Percentiles rank a stretch among this genome's conserved stretches.
These are phyloP conservation scores for Vitis cinerea DNA, from an alignment of 164 flowering plant species.

Conservation along the genomic window DNA sequence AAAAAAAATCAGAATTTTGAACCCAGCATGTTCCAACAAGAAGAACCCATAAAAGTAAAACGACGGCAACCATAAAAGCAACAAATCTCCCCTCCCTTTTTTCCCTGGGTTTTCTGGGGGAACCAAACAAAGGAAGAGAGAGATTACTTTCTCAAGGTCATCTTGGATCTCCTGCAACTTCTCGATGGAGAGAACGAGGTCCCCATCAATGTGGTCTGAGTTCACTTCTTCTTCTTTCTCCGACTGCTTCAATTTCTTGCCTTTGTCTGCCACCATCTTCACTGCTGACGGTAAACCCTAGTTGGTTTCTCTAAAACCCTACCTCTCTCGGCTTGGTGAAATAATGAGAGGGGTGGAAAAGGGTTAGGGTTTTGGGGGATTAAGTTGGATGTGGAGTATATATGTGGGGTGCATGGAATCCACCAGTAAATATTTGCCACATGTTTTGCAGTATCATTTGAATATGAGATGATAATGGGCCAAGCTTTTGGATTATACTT, in stretches of 20 bases:
- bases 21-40: no score
- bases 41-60: no score
- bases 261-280: constrained; percentile 60
- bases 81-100: no score
- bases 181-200: constrained; percentile 62
- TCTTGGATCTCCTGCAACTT: constrained; percentile 78
- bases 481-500: no score
- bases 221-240: constrained; percentile 44
- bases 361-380: constrained; percentile 34
- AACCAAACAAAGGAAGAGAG: background rate
- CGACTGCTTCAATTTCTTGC: constrained; percentile 50
- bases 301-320: constrained; percentile 5
- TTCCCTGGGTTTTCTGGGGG: no score
- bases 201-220: constrained; percentile 48
- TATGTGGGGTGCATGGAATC: background rate
- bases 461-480: no score
- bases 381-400: background rate
- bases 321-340: background rate
- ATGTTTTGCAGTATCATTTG: background rate
- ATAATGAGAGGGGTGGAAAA: background rate
- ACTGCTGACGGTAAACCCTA: background rate
- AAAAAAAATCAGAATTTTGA: no score
- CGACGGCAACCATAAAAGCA: no score
- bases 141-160: constrained; percentile 66
- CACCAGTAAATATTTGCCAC: constrained; percentile 1